Evolutionary conservation across 257 asterid species (phyloP), one percentile per base, ranked within the genome.

Genomic region (Scutellaria barbata): DNA sequence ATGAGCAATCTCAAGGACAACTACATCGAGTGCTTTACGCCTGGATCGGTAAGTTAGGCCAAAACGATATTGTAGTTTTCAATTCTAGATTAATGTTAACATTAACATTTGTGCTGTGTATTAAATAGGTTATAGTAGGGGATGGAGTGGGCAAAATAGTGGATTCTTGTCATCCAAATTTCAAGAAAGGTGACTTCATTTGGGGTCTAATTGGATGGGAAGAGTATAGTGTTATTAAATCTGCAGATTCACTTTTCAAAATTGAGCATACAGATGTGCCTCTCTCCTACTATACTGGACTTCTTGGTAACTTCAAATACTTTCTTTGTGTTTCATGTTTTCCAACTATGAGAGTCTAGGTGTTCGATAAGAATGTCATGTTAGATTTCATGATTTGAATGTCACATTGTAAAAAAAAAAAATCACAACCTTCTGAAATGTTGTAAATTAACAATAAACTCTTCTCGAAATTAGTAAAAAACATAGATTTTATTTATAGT

Each of bases 181-280:
- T 83, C 79, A 81, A 81, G 59, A 81, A 83, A 40, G 92, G 74
- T 33, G 95, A 88, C 25, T 45, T 88, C 30, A 51, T 83, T 7
- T 81, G 88, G 90, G 87, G 90, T 5, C 8, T 71, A 6, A 77
- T 79, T 7, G 83, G 84, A 14, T 89, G 92, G 96, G 96, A 89
- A 68, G 89, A 89, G 22, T 86, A 86, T 45, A 83, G 81, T 63
- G 69, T 81, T 0, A 48, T 84, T 11, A 75, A 75, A 53, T 67
- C 81, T 1, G 30, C 82, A 1, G 63, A 75, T 13, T 60, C 63
- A 14, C 69, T 78, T 33, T 78, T 77, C 54, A 89, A 89, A 18
- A 82, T 85, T 64, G 39, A 78, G 5, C 73, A 52, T 13, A 71
- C 80, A 18, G 64, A 75, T 25, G 39, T 79, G 7, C 77, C 78